phyloP scores from a whole-genome alignment of 169 alveolate species.

The Amoebophrya sp. region DNA sequence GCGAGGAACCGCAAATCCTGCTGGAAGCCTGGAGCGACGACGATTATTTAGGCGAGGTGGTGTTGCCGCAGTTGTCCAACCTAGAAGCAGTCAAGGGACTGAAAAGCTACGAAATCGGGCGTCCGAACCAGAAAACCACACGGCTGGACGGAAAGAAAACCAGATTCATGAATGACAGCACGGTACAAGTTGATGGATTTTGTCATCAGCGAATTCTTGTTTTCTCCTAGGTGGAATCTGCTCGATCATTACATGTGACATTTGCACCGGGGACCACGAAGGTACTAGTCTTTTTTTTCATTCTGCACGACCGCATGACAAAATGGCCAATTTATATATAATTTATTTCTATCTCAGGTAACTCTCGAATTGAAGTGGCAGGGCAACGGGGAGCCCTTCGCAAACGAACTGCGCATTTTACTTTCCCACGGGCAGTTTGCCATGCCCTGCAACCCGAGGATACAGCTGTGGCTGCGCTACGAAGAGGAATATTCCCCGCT shows the following conservation, averaged over 20 bases:
- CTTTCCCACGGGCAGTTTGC: conserved; percentile 2
- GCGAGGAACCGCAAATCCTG: background rate
- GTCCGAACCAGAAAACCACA: background rate
- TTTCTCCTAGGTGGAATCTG: no score
- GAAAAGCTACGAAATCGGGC: background rate
- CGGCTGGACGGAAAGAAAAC: conserved; percentile 14
- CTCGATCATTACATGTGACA: no score
- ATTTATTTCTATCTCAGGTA: no score
- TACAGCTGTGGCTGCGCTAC: background rate
- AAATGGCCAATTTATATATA: no score
- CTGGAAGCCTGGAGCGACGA: background rate
- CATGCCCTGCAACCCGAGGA: background rate
- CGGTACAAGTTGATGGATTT: no score
- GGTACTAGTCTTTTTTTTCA: no score
- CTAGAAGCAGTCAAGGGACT: background rate
- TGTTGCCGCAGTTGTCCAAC: background rate
- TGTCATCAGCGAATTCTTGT: no score
- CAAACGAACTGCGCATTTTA: background rate
- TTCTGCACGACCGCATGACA: no score
- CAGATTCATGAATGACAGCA: background rate
- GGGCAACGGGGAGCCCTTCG: conserved; percentile 7
- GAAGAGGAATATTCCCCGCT: background rate
- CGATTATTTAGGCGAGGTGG: background rate
- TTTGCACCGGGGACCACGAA: no score
- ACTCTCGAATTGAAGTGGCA: background rate